Base-by-base conservation (phyloP, 306 rosid species). In the Cicer yamashitae region DNA sequence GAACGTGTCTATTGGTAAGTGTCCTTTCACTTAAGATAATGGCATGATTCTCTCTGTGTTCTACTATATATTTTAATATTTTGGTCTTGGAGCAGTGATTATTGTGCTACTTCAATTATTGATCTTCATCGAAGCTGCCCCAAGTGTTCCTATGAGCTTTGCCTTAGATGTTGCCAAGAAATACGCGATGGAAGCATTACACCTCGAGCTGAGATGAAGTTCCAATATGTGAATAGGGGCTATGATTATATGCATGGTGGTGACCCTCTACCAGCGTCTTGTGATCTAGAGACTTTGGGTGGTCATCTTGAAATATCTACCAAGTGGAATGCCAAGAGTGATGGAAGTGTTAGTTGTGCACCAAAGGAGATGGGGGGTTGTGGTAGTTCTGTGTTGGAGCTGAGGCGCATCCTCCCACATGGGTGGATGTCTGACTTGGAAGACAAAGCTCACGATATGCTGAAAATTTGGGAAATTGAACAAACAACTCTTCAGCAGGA, bases 81-180 rank as follows among this genome's bases (percentile, higher is more conserved):
- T 65, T 71, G 50, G 61, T 78, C 60, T 68, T 85, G 84, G 85
- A 78, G 76, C 82, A 91, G 97, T 81, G 77, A 91, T 67, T 86
- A 85, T 67, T 91, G 97, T 86, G 97, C 96, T 65, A 92, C 96
- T 75, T 92, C 97, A 84, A 92, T 92, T 56, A 51, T 83, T 65
- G 96, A 91, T 56, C 84, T 91, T 53, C 93, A 91, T 73, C 83
- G 93, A 75, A 89, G 88, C 87, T 91, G 97, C 83, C 88, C 91
- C 57, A 59, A 75, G 17, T 91, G 96, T 81, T 81, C 83, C 25
- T 91, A 78, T 77, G 96, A 91, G 78, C 87, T 91, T 60, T 91
- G 97, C 77, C 91, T 89, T 14, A 67, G 62, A 70, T 91, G 97
- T 75, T 91, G 97, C 74, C 85, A 38, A 76, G 97, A 91, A 79